Base-by-base conservation (phyloP, 495 filamentous ascomycete species). In the Penicillium cataractarum region DNA sequence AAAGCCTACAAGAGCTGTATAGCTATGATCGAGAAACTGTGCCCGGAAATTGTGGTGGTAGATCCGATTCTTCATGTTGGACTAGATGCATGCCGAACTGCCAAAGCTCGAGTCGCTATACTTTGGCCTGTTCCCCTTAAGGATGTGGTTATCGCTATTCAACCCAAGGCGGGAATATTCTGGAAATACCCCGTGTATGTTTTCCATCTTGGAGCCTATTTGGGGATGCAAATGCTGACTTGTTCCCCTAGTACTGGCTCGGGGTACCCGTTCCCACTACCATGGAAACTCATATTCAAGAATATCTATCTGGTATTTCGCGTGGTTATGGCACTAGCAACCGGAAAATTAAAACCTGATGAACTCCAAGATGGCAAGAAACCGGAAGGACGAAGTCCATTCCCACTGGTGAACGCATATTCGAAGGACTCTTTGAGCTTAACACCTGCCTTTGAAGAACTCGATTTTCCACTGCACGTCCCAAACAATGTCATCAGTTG, bases 61-160 rank as follows among this genome's bases (percentile, higher is more conserved):
- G 82, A 86, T 60, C 81, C 82, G 5, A 75, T 81, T 15, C 78
- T 87, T 35, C 74, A 78, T 15, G 78, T 82, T 21, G 83, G 77
- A 0, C 60, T 82, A 13, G 83, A 84, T 54, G 83, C 81, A 6
- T 69, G n/a, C 65, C 78, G 74, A 57, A 74, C 69, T 35, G 63
- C 58, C 24, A 68, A 67, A 60, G 63, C 37, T 58, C 72, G 66
- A 63, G 71, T 66, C 26, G 67, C 57, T 59, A 70, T 61, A 53
- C 76, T 59, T 42, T 82, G 62, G 74, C 77, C 58, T 68, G 80
- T 50, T 71, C 80, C 51, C 55, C 57, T 80, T 0, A 71, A 71
- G 15, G 78, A 83, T 58, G 74, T 75, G 29, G 79, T 84, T 6
- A 62, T 74, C 15, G 63, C 68, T 0, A 61, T 74, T 39, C 82